Evolutionary conservation across 2,329 filamentous ascomycete species (phyloP).

Genomic region (Scopulariopsis brevicaulis): DNA sequence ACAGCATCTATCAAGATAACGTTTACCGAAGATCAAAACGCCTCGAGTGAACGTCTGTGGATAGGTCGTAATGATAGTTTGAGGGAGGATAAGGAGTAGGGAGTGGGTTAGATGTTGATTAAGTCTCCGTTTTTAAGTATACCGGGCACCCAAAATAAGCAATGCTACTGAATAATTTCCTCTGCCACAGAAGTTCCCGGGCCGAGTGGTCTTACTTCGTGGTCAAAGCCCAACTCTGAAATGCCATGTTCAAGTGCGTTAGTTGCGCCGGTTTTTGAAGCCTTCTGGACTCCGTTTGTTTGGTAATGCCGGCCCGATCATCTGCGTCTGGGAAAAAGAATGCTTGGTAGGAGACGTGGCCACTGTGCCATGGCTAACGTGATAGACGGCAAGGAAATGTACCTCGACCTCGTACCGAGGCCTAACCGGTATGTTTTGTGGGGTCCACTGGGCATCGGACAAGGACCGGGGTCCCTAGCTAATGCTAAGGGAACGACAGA

Average conservation of each 20-base stretch:
- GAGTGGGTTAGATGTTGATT: too few species aligned
- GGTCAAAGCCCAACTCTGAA: too few species aligned
- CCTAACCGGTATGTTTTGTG: neutral
- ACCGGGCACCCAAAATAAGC: too few species aligned
- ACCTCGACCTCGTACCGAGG: neutral
- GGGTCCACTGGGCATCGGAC: too few species aligned
- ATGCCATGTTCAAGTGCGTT: too few species aligned
- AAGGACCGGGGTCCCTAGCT: too few species aligned
- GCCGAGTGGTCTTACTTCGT: too few species aligned
- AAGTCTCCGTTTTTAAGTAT: too few species aligned
- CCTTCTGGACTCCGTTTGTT: neutral
- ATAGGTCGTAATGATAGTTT: constrained; percentile 15
- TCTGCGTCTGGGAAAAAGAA: neutral
- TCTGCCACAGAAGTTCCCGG: too few species aligned
- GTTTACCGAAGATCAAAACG: constrained; percentile 11
- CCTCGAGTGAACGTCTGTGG: constrained; percentile 11
- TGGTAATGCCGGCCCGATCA: neutral
- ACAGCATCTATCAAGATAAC: constrained; percentile 20
- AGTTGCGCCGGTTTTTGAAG: neutral
- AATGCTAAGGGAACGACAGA: too few species aligned
- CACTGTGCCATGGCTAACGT: neutral
- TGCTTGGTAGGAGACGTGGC: neutral
- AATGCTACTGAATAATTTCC: too few species aligned
- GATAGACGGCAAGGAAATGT: neutral
- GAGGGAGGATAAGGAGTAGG: neutral